phyloP scores from a whole-genome alignment of 371 early-diverging fungal genomes.

The Ordospora colligata region DNA sequence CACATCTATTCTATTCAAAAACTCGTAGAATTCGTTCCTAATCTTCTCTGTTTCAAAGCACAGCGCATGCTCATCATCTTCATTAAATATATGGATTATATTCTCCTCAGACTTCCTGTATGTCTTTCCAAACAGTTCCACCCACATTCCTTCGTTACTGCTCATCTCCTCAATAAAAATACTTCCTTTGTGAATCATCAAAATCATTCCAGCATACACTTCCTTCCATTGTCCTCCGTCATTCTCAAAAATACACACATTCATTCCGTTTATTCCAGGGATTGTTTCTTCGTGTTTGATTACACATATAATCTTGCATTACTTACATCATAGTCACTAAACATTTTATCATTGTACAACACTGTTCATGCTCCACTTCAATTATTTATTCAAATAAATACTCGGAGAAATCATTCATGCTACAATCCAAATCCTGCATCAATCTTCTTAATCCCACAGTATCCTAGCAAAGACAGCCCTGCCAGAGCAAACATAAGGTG shows the following conservation, averaged over 20 bases:
- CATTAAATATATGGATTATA: neutral
- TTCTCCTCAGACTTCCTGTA: neutral
- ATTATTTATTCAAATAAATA: neutral
- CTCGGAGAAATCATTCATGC: neutral
- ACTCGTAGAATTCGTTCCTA: neutral
- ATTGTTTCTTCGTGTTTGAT: too few relatives aligned
- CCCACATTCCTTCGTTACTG: neutral
- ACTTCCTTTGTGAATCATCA: neutral
- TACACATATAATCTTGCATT: too few relatives aligned
- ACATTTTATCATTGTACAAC: too few relatives aligned
- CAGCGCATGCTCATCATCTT: neutral
- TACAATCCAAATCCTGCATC: conserved; percentile 50
- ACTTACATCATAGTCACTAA: too few relatives aligned
- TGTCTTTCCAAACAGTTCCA: neutral
- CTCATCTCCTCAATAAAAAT: neutral
- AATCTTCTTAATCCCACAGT: conserved; percentile 11
- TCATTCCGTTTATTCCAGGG: too few relatives aligned
- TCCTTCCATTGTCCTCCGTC: neutral
- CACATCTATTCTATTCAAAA: neutral
- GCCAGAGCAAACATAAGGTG: conserved; percentile 88
- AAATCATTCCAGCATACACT: neutral
- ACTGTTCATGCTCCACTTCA: neutral
- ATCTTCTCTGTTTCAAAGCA: neutral
- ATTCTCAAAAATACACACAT: neutral
- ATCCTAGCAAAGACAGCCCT: conserved; percentile 59